phyloP scores from a whole-genome alignment of 345 rosid species.

The Alliaria petiolata region DNA sequence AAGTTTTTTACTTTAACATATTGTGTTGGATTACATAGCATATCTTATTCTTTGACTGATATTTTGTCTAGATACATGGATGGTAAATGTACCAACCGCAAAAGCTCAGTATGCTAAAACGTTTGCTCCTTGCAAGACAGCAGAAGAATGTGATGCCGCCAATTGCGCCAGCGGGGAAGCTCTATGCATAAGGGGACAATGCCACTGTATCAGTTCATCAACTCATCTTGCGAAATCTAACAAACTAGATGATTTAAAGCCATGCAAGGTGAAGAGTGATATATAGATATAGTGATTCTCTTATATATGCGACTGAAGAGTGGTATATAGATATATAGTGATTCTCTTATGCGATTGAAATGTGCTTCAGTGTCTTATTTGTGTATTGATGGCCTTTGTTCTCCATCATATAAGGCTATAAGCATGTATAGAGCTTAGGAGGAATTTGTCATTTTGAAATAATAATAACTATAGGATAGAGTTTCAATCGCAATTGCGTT shows the following conservation, averaged over 20 bases:
- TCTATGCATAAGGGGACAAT: not conserved
- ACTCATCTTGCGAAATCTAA: not conserved
- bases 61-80: not conserved
- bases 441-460: no score
- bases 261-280: not conserved
- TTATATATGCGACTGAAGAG: not conserved
- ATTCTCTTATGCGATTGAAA: not conserved
- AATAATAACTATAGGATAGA: no score
- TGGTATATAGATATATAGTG: not conserved
- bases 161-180: conserved; percentile 1
- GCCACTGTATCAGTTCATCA: conserved; percentile 2
- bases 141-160: conserved; percentile 4
- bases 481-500: no score
- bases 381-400: not conserved
- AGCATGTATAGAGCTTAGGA: not conserved
- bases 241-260: not conserved
- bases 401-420: not conserved
- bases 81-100: not conserved
- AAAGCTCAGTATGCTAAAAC: not conserved
- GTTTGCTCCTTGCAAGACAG: not conserved
- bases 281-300: not conserved
- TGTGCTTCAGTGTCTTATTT: not conserved
- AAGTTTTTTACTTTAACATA: not conserved
- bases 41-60: not conserved
- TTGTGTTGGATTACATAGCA: not conserved